Conservation (phyloP, 148 eudicot genomes). For the Heliamphora exappendiculata region DNA sequence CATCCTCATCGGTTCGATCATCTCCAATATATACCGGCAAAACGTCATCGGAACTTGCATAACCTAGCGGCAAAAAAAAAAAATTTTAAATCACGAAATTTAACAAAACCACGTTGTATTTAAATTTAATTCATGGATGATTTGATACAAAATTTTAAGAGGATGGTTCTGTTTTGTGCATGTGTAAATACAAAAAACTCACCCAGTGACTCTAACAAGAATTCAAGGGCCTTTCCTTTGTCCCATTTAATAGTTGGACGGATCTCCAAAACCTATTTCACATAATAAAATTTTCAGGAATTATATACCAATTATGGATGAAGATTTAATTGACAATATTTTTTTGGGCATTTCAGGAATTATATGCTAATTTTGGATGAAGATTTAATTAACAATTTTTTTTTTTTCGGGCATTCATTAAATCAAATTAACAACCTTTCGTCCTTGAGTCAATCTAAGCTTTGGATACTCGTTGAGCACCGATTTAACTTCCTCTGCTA, state of each 20-base stretch:
- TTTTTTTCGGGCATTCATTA: no score
- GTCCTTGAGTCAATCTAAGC: constrained; percentile 74
- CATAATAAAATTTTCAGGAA: background rate
- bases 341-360: no score
- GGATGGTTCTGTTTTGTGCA: background rate
- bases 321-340: no score
- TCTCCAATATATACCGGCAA: constrained; percentile 92
- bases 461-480: constrained; percentile 72
- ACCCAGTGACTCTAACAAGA: constrained; percentile 87
- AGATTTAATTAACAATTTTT: constrained; percentile 9
- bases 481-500: constrained; percentile 57
- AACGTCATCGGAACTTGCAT: constrained; percentile 54
- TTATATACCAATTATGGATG: no score
- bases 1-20: constrained; percentile 94
- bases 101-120: background rate
- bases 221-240: constrained; percentile 95
- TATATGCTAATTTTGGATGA: background rate
- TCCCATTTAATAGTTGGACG: constrained; percentile 95
- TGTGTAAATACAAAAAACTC: constrained; percentile 18
- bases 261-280: constrained; percentile 72
- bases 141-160: no score
- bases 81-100: background rate
- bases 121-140: background rate
- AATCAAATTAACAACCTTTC: constrained; percentile 42
- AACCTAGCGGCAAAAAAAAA: constrained; percentile 45